Evolutionary conservation across 306 rosid species (phyloP), one percentile per base, ranked within the genome.

Genomic region (Canavalia gladiata): DNA sequence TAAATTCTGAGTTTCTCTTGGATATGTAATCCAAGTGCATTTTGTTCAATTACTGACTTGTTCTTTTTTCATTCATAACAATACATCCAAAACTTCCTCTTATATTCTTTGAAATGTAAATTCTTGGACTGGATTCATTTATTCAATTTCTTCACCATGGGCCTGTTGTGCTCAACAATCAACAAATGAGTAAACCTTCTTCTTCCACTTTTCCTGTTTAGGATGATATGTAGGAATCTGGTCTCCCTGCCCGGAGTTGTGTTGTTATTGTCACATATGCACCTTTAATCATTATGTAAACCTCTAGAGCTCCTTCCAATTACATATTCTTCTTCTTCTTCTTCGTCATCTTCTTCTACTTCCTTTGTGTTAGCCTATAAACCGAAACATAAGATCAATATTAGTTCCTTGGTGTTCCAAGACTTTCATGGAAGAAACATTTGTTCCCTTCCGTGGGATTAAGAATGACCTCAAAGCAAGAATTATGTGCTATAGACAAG

Each of bases 361-460:
- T 43, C 35, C 56, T 49, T 59, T 28, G n/a, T 64, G 64, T 63
- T 69, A 43, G 58, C 31, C 29, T 49, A 58, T 72, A 83, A 78
- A 71, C 72, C 68, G 78, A 84, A 79, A 42, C 75, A 52, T 42
- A 52, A 79, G 72, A 78, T 79, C 45, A 74, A 64, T 63, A 42
- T 30, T 30, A 29, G 45, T 63, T 76, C 64, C 84, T 86, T 83
- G 52, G 76, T 81, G 74, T 75, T 80, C 74, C 79, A 55, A 85
- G 80, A 63, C 54, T 51, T 81, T 37, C 72, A 95, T 95, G 98
- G 98, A 95, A 82, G 98, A 95, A 91, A 92, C 97, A 56, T 95
- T 92, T 88, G 97, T 95, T 78, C 98, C 98, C 77, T 80, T 95
- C 58, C 97, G 97, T 0, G 98, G 98, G 79, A 95, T 95, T 76